These are phyloP conservation scores for Candida tallmaniae DNA, from an alignment of 805 yeast species.

Conservation along the genomic window DNA sequence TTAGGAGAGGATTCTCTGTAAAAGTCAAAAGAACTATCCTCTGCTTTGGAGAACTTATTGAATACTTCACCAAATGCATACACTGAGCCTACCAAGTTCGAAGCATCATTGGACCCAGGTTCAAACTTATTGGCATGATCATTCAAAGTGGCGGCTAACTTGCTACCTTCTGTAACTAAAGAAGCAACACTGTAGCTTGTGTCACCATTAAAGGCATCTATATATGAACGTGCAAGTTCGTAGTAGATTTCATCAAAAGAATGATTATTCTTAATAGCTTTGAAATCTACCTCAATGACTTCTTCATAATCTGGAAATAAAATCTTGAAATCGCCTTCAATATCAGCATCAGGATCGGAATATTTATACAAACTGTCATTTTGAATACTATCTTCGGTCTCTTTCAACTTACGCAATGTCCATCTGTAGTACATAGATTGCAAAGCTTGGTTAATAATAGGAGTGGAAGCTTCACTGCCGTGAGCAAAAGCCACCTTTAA, in stretches of 20 bases:
- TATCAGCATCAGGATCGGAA: conserved; percentile 57
- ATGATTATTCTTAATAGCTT: conserved; percentile 16
- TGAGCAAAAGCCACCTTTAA: conserved; percentile 41
- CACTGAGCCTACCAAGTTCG: conserved; percentile 3
- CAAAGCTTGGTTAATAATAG: conserved; percentile 36
- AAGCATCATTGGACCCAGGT: conserved; percentile 5
- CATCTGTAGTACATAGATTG: conserved; percentile 72
- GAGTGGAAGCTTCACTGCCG: conserved; percentile 2
- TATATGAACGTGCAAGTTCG: conserved; percentile 46
- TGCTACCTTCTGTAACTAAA: conserved; percentile 31
- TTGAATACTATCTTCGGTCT: conserved; percentile 58
- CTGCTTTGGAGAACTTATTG: conserved; percentile 6
- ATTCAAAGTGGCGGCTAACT: conserved; percentile 5
- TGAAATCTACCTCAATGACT: conserved; percentile 33
- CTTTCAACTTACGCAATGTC: conserved; percentile 67
- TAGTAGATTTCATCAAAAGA: conserved; percentile 44
- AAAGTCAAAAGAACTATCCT: conserved; percentile 38
- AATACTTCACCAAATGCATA: conserved; percentile 13
- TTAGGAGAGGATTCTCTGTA: conserved; percentile 57
- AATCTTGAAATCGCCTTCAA: conserved; percentile 73
- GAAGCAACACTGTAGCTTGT: conserved; percentile 11
- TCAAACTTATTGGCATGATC: neutral
- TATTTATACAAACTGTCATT: conserved; percentile 63
- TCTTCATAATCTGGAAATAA: conserved; percentile 89
- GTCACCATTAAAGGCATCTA: conserved; percentile 33